Base-by-base conservation (phyloP, 1,284 basidiomycete genomes). In the Austroboletus rostrupii region DNA sequence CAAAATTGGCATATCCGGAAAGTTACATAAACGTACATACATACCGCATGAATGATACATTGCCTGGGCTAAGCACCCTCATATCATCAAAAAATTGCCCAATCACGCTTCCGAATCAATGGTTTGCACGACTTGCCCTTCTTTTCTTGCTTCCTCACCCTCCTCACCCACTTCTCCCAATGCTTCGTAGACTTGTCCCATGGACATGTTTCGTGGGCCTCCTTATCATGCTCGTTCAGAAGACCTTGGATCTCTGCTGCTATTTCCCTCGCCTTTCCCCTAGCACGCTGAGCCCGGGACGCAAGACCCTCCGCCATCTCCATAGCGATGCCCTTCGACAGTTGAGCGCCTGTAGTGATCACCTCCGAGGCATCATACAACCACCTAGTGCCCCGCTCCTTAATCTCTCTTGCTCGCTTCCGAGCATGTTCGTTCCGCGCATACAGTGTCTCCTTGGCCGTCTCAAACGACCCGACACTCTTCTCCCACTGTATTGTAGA, bases 371-470 rank as follows among this genome's bases (percentile, higher is more conserved):
- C 69, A 17, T 64, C 65, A 20, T 68, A 62, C 14, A 79, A 53
- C 53, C 76, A 68, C 48, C 69, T 68, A 49, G 69, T 64, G 16
- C 79, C 79, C 45, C 61, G 72, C 50, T 72, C 70, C 54, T 66
- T 75, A 13, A 88, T 65, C 58, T 80, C 73, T 65, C 70, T 77
- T 17, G 85, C 86, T 43, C 74, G 76, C 47, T 64, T 68, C 60
- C 76, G 76, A 43, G 86, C 86, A 8, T 72, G 74, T 39, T 76
- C 72, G 56, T 87, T 79, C 31, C 80, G 73, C 41, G 68, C 66
- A 17, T 72, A 67, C 9, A 88, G 60, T 11, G 72, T 69, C 28
- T 78, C 76, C 35, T 57, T 68, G 31, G 66, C 43, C 28, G 19
- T 45, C 41, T 66, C 66, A 14, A 67, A 42, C 6, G 59, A 66